Base-by-base conservation (phyloP, 2,329 filamentous ascomycete species). In the Ceratocystis eucalypticola region DNA sequence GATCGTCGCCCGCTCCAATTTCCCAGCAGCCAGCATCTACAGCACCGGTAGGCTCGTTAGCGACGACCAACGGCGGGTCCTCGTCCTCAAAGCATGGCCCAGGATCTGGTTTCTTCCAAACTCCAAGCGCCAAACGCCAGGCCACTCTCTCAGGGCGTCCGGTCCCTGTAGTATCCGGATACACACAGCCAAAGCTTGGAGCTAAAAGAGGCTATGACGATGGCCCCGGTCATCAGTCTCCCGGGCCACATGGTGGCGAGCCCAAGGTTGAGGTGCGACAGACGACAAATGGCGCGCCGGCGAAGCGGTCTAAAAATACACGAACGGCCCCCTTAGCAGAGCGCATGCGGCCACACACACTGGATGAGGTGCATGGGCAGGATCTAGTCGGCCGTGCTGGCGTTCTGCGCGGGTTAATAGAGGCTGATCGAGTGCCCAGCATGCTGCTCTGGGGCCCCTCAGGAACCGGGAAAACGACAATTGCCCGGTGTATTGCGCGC, bases 361-460 rank as follows among this genome's bases (percentile, higher is more conserved):
- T 99, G 6, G 89, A 96, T 72, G 87, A 96, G 17, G 88, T 97
- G 2, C 91, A 82, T 70, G 94, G 94, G 0, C 94, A 99, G 76
- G 91, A 96, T 57, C 84, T 99, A 0, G 92, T 99, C 1, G 93
- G 91, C 0, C 84, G 85, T 0, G 79, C 85, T 41, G 94, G 94
- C n/a, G 84, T 97, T 5, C 80, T 99, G 55, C 86, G 93, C 3
- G 86, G 87, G 37, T 81, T 97, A 68, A 95, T 99, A 70, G 89
- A 96, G 72, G 82, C 88, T 68, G 87, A 94, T 72, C 83, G 88
- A 4, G 85, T 97, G 41, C 93, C 94, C 0, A 96, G 90, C 15
- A 96, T 99, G 90, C 91, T 99, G 50, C 80, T 99, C 15, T 99
- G 94, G 89, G 89, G 89, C 41, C 84, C 83, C 0, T 86, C 88